Evolutionary conservation across 169 alveolate species (phyloP), one percentile per base, ranked within the genome.

Genomic region (Plasmodium adleri): DNA sequence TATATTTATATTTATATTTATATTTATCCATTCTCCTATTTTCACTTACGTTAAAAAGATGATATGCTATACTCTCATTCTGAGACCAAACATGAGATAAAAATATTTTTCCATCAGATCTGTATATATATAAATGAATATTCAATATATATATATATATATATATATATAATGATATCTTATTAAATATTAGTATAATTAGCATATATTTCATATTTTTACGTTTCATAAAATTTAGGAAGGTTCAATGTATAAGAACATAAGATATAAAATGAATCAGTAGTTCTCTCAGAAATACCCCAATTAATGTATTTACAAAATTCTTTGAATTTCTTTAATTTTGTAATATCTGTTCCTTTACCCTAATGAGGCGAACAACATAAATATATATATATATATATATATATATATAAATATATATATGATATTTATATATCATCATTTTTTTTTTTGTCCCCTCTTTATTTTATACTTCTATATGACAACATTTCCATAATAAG

Each of bases 201-300:
- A 49, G 49, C 10, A 68, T n/a, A 6, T n/a, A 15, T 63, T 39
- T 64, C 58, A 13, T 59, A 2, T 28, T 15, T 49, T 68, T 68
- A 80, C 90, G 70, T 72, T 24, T 72, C 87, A 20, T 71, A 85
- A 85, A 85, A 85, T 52, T 85, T 85, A n/a, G 92, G 68, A 7
- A 85, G 87, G 22, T 59, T 85, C 45, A 85, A 66, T 13, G 92
- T 20, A 74, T 85, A 85, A 50, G 92, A 85, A 22, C 92, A 71
- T 20, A 85, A 64, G 15, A 71, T 17, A n/a, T 62, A 85, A 71
- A 85, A 71, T 13, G 87, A 68, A 32, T 71, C 56, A 9, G 87
- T 85, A 20, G 70, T 56, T 54, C 64, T 85, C 13, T 85, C 87
- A 20, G 87, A 43, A 8, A 58, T 12, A 2, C 74, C 92, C 92